Percentiles rank a stretch among this genome's conserved stretches.
These are phyloP conservation scores for Paramecium primaurelia DNA, from an alignment of 73 alveolate genomes.

Conservation along the genomic window DNA sequence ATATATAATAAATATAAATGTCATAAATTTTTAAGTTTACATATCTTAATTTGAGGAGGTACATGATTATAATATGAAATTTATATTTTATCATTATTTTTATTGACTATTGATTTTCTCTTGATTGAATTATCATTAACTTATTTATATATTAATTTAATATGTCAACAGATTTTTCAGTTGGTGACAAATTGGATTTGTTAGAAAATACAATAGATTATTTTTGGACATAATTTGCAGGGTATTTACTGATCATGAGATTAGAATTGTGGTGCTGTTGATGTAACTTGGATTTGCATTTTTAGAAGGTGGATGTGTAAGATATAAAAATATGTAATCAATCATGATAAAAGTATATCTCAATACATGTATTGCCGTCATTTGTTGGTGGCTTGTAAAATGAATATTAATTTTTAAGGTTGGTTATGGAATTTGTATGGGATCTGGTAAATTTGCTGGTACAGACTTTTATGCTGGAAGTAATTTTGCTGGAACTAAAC, in stretches of 20 bases:
- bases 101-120: background rate
- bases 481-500: conserved; percentile 40
- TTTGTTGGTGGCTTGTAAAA: conserved; percentile 42
- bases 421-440: conserved; percentile 44
- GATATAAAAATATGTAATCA: conserved; percentile 65
- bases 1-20: background rate
- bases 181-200: background rate
- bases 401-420: background rate
- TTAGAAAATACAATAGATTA: conserved; percentile 21
- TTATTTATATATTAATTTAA: background rate
- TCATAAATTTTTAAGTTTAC: background rate
- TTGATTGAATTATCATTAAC: background rate
- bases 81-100: background rate
- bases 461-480: background rate
- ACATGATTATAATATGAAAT: background rate
- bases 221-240: conserved; percentile 36
- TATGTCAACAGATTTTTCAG: background rate
- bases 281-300: conserved; percentile 80
- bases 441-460: conserved; percentile 4
- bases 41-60: background rate
- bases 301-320: conserved; percentile 72
- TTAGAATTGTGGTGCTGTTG: conserved; percentile 63
- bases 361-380: conserved; percentile 17
- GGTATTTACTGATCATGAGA: background rate
- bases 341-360: conserved; percentile 6